Evolutionary conservation across 805 yeast genomes (phyloP), one percentile per base, ranked within the genome.

Genomic region (Brettanomyces custersianus): DNA sequence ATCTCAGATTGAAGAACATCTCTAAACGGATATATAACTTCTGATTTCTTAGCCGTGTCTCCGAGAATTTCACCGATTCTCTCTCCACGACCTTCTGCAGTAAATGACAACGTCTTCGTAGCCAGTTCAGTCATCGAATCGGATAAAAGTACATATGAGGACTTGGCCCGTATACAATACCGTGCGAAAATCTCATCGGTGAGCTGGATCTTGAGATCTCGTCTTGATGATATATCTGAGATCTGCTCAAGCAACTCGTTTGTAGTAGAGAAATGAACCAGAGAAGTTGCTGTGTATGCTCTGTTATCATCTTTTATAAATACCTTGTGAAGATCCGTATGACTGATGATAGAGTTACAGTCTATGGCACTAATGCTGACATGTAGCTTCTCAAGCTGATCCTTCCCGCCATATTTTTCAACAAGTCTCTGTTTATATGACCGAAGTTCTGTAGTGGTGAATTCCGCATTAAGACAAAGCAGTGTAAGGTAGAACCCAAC

Each of bases 11-110:
- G 62, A n/a, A 85, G 61, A 2, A 84, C 72, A 39, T 87, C 96
- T 30, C 87, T 66, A 35, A 86, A 57, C 1, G 96, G 96, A 49
- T 71, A 81, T 4, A 82, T 47, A 8, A 76, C 62, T 25, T 69
- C 66, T 15, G 77, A 47, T 4, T 50, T 52, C 51, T 48, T 36
- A 8, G 21, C 30, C 12, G 12, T 7, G 13, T 27, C 32, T 6
- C 77, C 61, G 18, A 80, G 51, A 9, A 65, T 55, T 4, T 60
- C 51, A 19, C 83, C 70, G 5, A 88, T 69, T 23, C 67, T 68
- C 2, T 80, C 66, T 0, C 96, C 97, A 42, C 95, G 69, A 10
- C 97, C 97, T 48, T 79, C 83, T 4, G 86, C 87, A 0, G 94
- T 80, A 37, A 83, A 57, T 0, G 94, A 68, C 23, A 90, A 63